Conservation (phyloP, 441 rosid genomes). For the Iberis amara region DNA sequence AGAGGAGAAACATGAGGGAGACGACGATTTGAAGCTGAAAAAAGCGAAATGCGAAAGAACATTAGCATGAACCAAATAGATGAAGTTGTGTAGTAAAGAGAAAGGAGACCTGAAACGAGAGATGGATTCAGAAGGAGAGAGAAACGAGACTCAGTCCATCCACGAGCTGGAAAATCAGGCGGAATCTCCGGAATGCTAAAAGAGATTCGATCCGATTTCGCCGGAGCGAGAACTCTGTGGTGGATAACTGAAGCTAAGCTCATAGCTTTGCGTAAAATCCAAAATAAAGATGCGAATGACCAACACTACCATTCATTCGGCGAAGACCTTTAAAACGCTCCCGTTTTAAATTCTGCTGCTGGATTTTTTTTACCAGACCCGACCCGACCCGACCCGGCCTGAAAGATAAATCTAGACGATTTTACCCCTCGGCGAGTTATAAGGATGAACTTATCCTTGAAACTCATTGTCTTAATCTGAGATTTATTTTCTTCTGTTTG, state of each 20-base stretch:
- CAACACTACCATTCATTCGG: constrained; percentile 6
- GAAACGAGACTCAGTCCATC: constrained; percentile 34
- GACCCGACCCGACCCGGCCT: constrained; percentile 11
- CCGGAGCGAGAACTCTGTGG: constrained; percentile 40
- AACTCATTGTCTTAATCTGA: too few species aligned
- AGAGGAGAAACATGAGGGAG: constrained; percentile 27
- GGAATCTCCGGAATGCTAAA: constrained; percentile 31
- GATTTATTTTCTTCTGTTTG: too few species aligned
- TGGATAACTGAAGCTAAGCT: constrained; percentile 60
- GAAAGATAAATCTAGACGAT: background rate
- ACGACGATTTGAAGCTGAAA: constrained; percentile 35
- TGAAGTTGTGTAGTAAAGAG: background rate
- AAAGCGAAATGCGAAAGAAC: constrained; percentile 19
- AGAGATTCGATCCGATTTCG: constrained; percentile 33
- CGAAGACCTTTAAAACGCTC: constrained; percentile 4
- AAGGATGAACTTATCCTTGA: too few species aligned
- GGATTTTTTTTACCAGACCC: background rate
- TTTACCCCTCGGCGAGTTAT: too few species aligned
- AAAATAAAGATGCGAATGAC: constrained; percentile 16
- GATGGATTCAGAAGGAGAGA: constrained; percentile 30
- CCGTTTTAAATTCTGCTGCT: constrained; percentile 9
- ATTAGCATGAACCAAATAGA: constrained; percentile 12
- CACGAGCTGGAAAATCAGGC: constrained; percentile 31
- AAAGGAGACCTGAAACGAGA: constrained; percentile 33
- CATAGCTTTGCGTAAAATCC: constrained; percentile 35